phyloP scores from a whole-genome alignment of 352 stramenopile species.

The Pythium brachiatum region DNA sequence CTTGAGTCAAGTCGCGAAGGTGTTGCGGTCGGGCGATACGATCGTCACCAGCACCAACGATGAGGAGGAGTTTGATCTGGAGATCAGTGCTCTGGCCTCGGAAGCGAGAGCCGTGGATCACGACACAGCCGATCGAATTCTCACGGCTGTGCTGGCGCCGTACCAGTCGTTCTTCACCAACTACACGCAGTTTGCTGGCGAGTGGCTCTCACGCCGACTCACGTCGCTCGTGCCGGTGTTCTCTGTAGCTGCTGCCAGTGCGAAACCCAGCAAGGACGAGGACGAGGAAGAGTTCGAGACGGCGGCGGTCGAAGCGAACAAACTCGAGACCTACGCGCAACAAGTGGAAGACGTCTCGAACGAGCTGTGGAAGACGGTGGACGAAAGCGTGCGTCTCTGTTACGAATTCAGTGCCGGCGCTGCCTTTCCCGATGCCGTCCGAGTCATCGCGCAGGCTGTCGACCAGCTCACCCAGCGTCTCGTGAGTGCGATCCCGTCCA shows the following conservation, averaged over 20 bases:
- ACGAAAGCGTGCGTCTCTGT: constrained; percentile 52
- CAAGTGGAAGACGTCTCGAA: constrained; percentile 53
- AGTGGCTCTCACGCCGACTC: constrained; percentile 39
- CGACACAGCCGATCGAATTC: constrained; percentile 10
- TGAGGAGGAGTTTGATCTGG: constrained; percentile 27
- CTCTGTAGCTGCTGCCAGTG: background rate
- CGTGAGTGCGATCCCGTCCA: constrained; percentile 34
- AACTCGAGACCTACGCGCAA: constrained; percentile 56
- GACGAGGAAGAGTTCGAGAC: constrained; percentile 31
- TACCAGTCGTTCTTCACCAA: constrained; percentile 59
- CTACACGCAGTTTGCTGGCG: constrained; percentile 42
- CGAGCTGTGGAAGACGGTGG: constrained; percentile 37
- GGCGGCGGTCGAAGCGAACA: constrained; percentile 21
- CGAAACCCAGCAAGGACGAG: constrained; percentile 8
- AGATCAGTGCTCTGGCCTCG: background rate
- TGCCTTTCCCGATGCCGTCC: constrained; percentile 56
- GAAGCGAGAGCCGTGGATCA: background rate
- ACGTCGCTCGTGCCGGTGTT: constrained; percentile 44
- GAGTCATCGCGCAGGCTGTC: constrained; percentile 34
- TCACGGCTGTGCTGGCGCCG: constrained; percentile 43
- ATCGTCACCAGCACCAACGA: constrained; percentile 7
- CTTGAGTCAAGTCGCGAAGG: constrained; percentile 37
- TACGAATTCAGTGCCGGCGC: constrained; percentile 57
- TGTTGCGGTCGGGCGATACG: background rate
- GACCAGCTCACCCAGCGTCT: constrained; percentile 43